Conservation (phyloP, 768 basidiomycete genomes). For the Gyrodon lividus region DNA sequence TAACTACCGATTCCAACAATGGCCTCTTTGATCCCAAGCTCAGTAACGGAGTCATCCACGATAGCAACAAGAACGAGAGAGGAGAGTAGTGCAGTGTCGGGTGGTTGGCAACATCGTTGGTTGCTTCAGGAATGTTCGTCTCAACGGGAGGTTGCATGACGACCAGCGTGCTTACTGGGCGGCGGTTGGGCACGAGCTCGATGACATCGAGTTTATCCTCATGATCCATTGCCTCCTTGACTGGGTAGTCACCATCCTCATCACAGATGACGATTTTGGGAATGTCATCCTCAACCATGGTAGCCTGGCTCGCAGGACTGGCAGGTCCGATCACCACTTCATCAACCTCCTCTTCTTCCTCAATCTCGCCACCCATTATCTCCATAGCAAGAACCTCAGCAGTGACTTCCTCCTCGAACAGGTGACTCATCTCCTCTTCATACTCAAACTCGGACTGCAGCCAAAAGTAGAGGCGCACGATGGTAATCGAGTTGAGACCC, state of each 20-base stretch:
- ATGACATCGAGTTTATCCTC: not conserved
- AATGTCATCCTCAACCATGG: slow-evolving; percentile 16
- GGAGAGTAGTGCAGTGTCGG: slow-evolving; percentile 8
- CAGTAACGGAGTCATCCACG: slow-evolving; percentile 16
- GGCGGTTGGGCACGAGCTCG: not conserved
- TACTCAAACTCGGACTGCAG: slow-evolving; percentile 34
- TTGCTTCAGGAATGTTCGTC: slow-evolving; percentile 7
- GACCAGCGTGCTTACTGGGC: slow-evolving; percentile 16
- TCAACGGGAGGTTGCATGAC: slow-evolving; percentile 25
- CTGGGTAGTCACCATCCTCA: slow-evolving; percentile 1
- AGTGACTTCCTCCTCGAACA: slow-evolving; percentile 33
- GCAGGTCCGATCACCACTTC: slow-evolving; percentile 7
- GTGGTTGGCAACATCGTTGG: slow-evolving; percentile 10
- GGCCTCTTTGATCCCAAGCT: slow-evolving; percentile 5
- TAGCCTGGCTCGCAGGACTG: slow-evolving; percentile 18
- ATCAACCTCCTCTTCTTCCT: slow-evolving; percentile 2
- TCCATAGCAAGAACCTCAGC: slow-evolving; percentile 29
- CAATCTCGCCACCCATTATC: slow-evolving; percentile 22
- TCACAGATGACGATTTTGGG: slow-evolving; percentile 11
- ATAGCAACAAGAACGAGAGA: slow-evolving; percentile 17
- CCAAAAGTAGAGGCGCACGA: slow-evolving; percentile 33
- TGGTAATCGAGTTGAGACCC: slow-evolving; percentile 33
- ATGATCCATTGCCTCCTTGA: not conserved
- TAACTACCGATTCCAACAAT: slow-evolving; percentile 20
- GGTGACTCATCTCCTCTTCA: slow-evolving; percentile 26